A percentile compares a stretch with the other conserved stretches of the same genome.
These are phyloP conservation scores for Colletotrichum lini DNA, from an alignment of 2,329 filamentous ascomycete genomes.

Conservation along the genomic window DNA sequence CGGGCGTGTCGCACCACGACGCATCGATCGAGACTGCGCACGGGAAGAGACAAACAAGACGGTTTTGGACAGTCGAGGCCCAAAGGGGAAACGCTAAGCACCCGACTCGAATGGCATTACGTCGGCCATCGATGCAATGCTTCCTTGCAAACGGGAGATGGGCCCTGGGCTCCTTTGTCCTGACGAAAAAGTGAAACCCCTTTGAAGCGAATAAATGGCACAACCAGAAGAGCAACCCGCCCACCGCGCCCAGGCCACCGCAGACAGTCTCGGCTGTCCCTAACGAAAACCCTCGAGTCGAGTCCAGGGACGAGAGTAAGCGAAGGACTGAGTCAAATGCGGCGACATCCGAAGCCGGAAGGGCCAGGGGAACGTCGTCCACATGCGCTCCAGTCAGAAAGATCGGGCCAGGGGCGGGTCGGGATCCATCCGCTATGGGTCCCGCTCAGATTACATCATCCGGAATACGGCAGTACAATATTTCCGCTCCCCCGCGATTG, in stretches of 20 bases:
- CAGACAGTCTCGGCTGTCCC: background rate
- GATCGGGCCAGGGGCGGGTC: background rate
- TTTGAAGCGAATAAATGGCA: slow-evolving; percentile 10
- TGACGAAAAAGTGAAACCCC: background rate
- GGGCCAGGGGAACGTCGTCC: background rate
- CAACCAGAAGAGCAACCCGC: background rate
- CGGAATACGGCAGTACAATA: slow-evolving; percentile 21
- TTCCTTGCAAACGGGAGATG: too few relatives aligned
- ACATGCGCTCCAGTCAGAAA: slow-evolving; percentile 38
- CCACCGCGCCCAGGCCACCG: slow-evolving; percentile 1
- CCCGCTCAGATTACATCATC: background rate
- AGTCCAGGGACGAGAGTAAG: slow-evolving; percentile 6
- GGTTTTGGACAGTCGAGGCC: too few relatives aligned
- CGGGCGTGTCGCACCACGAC: too few relatives aligned
- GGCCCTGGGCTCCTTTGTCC: too few relatives aligned
- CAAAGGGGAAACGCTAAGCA: background rate
- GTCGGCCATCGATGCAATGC: background rate
- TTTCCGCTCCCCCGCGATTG: slow-evolving; percentile 23
- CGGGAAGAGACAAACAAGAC: too few relatives aligned
- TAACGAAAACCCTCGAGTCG: slow-evolving; percentile 13
- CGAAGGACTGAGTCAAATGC: slow-evolving; percentile 11
- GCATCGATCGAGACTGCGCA: too few relatives aligned
- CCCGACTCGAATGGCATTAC: background rate
- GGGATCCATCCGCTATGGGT: background rate
- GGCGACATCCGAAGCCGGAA: slow-evolving; percentile 32